Conservation (phyloP, 2,329 filamentous ascomycete species). For the Diaporthe citrichinensis region DNA sequence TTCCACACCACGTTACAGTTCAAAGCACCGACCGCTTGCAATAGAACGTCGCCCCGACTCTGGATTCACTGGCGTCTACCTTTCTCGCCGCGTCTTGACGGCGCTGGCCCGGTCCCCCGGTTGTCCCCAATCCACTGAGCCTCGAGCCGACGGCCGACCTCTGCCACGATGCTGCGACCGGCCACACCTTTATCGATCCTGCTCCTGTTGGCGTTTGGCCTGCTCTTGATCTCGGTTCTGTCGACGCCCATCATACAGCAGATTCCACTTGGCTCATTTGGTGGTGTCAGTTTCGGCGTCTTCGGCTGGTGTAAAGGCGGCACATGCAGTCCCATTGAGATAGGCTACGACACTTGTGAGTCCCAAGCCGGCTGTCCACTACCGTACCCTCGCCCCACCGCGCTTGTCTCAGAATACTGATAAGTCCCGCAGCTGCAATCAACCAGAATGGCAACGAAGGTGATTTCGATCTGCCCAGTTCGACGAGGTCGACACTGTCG, state of each 20-base stretch:
- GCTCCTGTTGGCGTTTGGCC: constrained; percentile 85
- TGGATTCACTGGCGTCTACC: constrained; percentile 39
- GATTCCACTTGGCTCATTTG: constrained; percentile 85
- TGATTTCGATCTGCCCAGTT: constrained; percentile 69
- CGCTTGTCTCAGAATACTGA: constrained; percentile 7
- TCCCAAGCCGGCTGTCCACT: constrained; percentile 45
- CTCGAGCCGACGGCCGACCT: constrained; percentile 45
- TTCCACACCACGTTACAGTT: not conserved
- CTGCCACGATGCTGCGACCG: constrained; percentile 83
- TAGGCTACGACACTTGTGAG: constrained; percentile 90
- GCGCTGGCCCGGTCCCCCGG: constrained; percentile 53
- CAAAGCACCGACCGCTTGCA: not conserved
- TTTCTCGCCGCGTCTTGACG: constrained; percentile 60
- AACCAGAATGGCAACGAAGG: constrained; percentile 42
- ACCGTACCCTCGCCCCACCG: not conserved
- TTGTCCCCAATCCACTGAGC: constrained; percentile 37
- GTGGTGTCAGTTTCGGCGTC: constrained; percentile 87
- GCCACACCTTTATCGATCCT: constrained; percentile 92
- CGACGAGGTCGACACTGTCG: constrained; percentile 77
- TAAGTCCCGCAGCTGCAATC: constrained; percentile 28
- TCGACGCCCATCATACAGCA: constrained; percentile 89
- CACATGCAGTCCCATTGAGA: constrained; percentile 78
- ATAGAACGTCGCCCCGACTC: constrained; percentile 12
- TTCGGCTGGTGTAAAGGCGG: constrained; percentile 85
- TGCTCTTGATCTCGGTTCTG: constrained; percentile 89